Base-by-base conservation (phyloP, 75 land plant species). In the Chamaecyparis obtusa region DNA sequence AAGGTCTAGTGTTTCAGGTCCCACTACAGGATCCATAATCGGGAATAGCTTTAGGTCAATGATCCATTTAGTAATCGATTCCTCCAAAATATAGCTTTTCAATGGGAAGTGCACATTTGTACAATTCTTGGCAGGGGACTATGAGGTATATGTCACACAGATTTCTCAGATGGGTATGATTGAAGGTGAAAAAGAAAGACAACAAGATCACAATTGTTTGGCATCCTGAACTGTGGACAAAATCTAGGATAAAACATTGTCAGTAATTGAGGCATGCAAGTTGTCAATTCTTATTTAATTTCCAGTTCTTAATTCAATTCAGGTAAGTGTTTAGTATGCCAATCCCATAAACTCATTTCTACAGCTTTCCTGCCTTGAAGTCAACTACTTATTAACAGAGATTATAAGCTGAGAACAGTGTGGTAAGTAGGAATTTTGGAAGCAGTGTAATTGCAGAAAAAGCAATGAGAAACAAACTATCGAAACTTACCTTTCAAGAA, bases 401-500 rank as follows among this genome's bases (percentile, higher is more conserved):
- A 80, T 44, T 2, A 80, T 8, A 80, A 80, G 27, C 13, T 43
- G 10, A 10, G 9, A 24, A 21, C 48, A 24, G 19, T 21, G 8
- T 15, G 17, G 3, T 41, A 8, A 21, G 27, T 41, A 44, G 30
- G 30, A 24, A 27, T 80, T 80, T 24, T 80, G 48, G 83, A 21
- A 80, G 21, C 48, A 41, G 37, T 78, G n/a, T 27, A 9, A 41
- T 21, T 44, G 15, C n/a, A 37, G 32, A 14, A 27, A 74, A 44
- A 83, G 36, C 33, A 37, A 39, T 86, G n/a, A 80, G 54, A 19
- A 81, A n/a, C 30, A 84, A 64, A 24, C 67, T 21, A 32, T n/a
- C 5, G 86, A 85, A 77, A 88, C 69, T n/a, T 90, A 96, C 95
- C 99, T 93, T 88, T 98, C 99, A 17, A 97, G 92, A 83, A 97